Conservation (phyloP, 805 yeast species). For the Hyphopichia homilentoma region DNA sequence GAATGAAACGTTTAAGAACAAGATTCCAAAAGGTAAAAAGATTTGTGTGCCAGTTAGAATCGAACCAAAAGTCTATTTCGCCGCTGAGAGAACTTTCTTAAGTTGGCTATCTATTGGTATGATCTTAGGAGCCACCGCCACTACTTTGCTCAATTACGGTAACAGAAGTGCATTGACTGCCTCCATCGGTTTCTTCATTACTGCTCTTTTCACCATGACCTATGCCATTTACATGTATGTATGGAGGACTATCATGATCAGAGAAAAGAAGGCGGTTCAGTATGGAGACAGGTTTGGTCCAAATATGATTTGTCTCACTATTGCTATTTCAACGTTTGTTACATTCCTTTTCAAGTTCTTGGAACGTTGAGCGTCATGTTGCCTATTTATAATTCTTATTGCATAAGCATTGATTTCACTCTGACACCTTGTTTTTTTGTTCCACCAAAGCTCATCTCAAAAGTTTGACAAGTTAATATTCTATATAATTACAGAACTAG, state of each 20-base stretch:
- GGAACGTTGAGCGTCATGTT: slow-evolving; percentile 25
- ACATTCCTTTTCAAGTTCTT: slow-evolving; percentile 53
- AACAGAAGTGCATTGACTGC: slow-evolving; percentile 69
- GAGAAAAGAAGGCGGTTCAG: slow-evolving; percentile 75
- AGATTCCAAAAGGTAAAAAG: slow-evolving; percentile 83
- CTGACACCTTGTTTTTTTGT: no score
- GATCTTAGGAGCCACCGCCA: slow-evolving; percentile 84
- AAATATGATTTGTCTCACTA: slow-evolving; percentile 68
- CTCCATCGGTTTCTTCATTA: slow-evolving; percentile 78
- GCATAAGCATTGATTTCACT: no score
- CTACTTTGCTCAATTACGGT: slow-evolving; percentile 83
- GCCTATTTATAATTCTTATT: no score
- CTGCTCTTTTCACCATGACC: slow-evolving; percentile 68
- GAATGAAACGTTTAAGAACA: slow-evolving; percentile 43
- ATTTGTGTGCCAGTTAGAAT: slow-evolving; percentile 93
- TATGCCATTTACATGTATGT: slow-evolving; percentile 75
- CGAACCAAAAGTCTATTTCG: slow-evolving; percentile 98
- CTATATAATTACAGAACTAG: no score
- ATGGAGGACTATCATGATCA: slow-evolving; percentile 77
- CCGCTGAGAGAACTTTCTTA: slow-evolving; percentile 91
- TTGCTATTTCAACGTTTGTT: slow-evolving; percentile 64
- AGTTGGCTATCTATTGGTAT: slow-evolving; percentile 92
- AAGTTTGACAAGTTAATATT: no score
- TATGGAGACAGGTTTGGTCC: slow-evolving; percentile 92
- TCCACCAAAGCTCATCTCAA: no score